Percentiles rank a stretch among this genome's conserved stretches.
Evolutionary conservation across 2,329 filamentous ascomycete genomes (phyloP).

Genomic region (Pseudonectria foliicola): DNA sequence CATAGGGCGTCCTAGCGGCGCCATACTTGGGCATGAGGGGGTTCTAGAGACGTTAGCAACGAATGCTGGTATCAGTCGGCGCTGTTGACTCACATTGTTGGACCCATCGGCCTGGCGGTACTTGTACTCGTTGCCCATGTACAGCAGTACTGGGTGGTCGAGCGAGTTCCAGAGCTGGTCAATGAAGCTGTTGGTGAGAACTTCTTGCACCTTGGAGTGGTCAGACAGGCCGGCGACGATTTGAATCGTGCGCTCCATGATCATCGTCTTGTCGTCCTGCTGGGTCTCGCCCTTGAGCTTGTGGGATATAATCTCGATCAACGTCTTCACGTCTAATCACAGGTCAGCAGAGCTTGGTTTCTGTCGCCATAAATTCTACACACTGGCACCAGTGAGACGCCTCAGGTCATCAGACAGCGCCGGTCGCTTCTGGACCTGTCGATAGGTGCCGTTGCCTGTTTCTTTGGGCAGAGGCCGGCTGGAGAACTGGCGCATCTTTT

Average conservation of each 20-base stretch:
- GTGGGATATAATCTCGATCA: constrained; percentile 52
- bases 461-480: constrained; percentile 56
- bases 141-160: constrained; percentile 64
- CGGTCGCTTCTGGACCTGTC: constrained; percentile 38
- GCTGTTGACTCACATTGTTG: constrained; percentile 46
- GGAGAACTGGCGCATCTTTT: constrained; percentile 38
- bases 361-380: too few species aligned
- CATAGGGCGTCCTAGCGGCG: constrained; percentile 60
- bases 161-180: constrained; percentile 63
- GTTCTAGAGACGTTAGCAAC: constrained; percentile 38
- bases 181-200: constrained; percentile 62
- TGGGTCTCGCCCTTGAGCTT: constrained; percentile 57
- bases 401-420: constrained; percentile 16
- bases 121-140: constrained; percentile 52
- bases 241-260: constrained; percentile 68
- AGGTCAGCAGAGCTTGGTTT: too few species aligned
- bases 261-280: constrained; percentile 67
- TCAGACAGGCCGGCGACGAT: constrained; percentile 59
- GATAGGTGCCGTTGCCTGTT: constrained; percentile 56
- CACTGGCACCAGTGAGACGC: constrained; percentile 8
- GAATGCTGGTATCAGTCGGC: accelerated
- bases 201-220: constrained; percentile 51
- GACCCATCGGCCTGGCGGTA: constrained; percentile 67
- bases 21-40: constrained; percentile 58
- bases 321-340: constrained; percentile 51